Percentiles rank a stretch among this genome's conserved stretches.
Evolutionary conservation across 257 asterid species (phyloP).

Genomic region (Solanum chilense): DNA sequence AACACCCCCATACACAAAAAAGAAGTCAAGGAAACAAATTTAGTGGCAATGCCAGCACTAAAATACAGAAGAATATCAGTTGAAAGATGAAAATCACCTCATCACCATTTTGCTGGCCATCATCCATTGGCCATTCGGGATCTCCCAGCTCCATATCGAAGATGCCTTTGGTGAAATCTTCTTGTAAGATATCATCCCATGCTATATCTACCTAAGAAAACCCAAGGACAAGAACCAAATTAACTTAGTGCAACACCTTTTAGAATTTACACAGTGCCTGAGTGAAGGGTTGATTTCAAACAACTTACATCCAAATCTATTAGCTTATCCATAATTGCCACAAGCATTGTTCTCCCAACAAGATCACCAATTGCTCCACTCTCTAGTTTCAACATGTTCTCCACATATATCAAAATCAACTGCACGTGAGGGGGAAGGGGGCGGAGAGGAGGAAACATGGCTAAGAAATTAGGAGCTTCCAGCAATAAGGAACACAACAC

Average conservation of each 20-base stretch:
- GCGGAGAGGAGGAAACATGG: neutral
- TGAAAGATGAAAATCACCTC: conserved; percentile 28
- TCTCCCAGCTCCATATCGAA: conserved; percentile 89
- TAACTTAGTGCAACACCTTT: neutral
- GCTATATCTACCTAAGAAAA: conserved; percentile 55
- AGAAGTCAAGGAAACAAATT: neutral
- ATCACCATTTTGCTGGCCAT: conserved; percentile 30
- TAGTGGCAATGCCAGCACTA: neutral
- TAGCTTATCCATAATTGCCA: conserved; percentile 52
- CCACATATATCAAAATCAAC: conserved; percentile 52
- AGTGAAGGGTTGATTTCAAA: neutral
- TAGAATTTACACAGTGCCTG: neutral
- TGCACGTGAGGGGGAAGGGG: neutral
- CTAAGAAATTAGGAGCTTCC: neutral
- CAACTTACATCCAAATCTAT: conserved; percentile 82
- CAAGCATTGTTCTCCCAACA: conserved; percentile 60
- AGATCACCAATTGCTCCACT: conserved; percentile 48
- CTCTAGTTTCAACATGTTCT: conserved; percentile 84
- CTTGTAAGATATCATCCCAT: conserved; percentile 73
- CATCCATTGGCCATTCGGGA: conserved; percentile 42
- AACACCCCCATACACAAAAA: neutral
- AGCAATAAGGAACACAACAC: neutral
- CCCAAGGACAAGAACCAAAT: neutral
- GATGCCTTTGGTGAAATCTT: conserved; percentile 45
- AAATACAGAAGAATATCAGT: neutral